These are phyloP conservation scores for Alternaria sp. DNA, from an alignment of 2,329 filamentous ascomycete species.

Conservation along the genomic window DNA sequence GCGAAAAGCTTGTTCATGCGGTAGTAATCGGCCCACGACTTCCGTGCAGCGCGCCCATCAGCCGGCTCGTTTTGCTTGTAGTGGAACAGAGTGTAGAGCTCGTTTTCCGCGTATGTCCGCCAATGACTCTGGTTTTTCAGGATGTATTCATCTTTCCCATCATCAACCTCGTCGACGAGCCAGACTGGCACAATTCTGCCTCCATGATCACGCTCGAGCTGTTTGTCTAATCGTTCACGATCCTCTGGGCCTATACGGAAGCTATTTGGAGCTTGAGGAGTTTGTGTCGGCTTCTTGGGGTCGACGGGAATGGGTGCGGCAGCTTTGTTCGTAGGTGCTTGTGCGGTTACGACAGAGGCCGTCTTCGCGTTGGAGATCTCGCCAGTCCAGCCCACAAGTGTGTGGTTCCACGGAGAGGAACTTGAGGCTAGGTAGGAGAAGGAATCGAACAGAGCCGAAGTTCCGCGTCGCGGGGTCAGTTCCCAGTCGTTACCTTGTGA, in stretches of 20 bases:
- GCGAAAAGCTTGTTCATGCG: slow-evolving; percentile 93
- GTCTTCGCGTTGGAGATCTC: slow-evolving; percentile 63
- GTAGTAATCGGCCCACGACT: slow-evolving; percentile 92
- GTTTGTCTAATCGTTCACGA: slow-evolving; percentile 75
- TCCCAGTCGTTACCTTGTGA: slow-evolving; percentile 67
- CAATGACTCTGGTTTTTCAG: slow-evolving; percentile 86
- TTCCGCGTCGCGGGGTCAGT: slow-evolving; percentile 79
- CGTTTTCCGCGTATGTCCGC: slow-evolving; percentile 89
- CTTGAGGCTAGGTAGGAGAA: slow-evolving; percentile 88
- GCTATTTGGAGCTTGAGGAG: slow-evolving; percentile 71
- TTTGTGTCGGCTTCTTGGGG: slow-evolving; percentile 62
- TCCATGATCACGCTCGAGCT: slow-evolving; percentile 75
- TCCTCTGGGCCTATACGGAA: slow-evolving; percentile 76
- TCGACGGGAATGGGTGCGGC: slow-evolving; percentile 83
- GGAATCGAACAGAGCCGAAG: slow-evolving; percentile 91
- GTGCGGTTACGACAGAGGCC: slow-evolving; percentile 52
- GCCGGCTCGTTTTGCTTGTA: slow-evolving; percentile 95
- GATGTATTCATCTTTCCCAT: slow-evolving; percentile 71
- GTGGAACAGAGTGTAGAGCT: slow-evolving; percentile 92
- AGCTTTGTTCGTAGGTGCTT: slow-evolving; percentile 70
- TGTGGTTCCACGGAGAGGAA: slow-evolving; percentile 87
- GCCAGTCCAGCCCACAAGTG: slow-evolving; percentile 92
- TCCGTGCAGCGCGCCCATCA: slow-evolving; percentile 81
- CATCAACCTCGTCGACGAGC: slow-evolving; percentile 80
- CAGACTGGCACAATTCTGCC: slow-evolving; percentile 88